phyloP scores from a whole-genome alignment of 2,329 filamentous ascomycete genomes.

The Remersonia thermophila region DNA sequence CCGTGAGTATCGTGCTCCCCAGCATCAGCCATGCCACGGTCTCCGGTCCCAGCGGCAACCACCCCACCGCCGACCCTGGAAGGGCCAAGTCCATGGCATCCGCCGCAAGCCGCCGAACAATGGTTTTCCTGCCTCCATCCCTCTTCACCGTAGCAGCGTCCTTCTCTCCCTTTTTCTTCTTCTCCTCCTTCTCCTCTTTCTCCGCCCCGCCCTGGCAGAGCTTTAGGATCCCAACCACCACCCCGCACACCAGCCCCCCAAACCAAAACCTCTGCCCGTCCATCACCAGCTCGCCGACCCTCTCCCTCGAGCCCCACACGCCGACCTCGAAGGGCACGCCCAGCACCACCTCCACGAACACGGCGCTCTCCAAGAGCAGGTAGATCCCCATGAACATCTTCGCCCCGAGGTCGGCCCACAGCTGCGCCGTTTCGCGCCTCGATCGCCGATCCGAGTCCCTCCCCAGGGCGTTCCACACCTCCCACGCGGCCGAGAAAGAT shows the following conservation, averaged over 20 bases:
- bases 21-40: conserved; percentile 47
- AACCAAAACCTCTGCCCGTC: conserved; percentile 63
- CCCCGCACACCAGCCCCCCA: conserved; percentile 42
- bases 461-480: conserved; percentile 24
- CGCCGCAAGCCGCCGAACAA: conserved; percentile 38
- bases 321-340: conserved; percentile 28
- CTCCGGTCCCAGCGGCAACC: conserved; percentile 40
- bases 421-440: conserved; percentile 17
- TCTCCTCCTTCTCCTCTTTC: conserved; percentile 10
- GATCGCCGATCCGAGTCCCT: no score
- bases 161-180: conserved; percentile 2
- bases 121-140: conserved; percentile 21
- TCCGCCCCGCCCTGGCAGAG: conserved; percentile 9
- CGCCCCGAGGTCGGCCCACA: conserved; percentile 41
- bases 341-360: conserved; percentile 40
- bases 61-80: conserved; percentile 48
- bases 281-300: conserved; percentile 34
- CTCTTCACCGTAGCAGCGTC: conserved; percentile 16
- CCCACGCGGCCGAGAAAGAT: conserved; percentile 40
- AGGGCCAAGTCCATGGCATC: conserved; percentile 51
- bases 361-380: conserved; percentile 52
- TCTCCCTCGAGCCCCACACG: conserved; percentile 37
- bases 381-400: conserved; percentile 54
- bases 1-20: conserved; percentile 48
- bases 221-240: conserved; percentile 31